Evolutionary conservation across 2,329 filamentous ascomycete species (phyloP).

Genomic region (Colletotrichum theobromicola): DNA sequence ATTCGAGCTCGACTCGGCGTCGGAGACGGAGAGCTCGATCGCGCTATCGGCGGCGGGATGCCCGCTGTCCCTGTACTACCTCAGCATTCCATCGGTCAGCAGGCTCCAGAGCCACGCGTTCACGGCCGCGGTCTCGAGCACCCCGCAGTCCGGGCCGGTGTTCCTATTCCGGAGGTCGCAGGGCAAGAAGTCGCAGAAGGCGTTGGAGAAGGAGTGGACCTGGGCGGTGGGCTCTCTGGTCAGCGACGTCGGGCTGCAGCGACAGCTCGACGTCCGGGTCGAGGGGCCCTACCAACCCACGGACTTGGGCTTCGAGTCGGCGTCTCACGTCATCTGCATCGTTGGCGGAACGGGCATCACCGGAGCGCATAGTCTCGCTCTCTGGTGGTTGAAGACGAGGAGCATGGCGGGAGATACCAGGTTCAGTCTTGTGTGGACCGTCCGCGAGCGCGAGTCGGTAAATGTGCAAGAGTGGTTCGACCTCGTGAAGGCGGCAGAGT

Average conservation of each 20-base stretch:
- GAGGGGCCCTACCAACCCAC: neutral
- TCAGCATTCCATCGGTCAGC: constrained; percentile 15
- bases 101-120: constrained; percentile 20
- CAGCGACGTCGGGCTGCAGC: neutral
- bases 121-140: constrained; percentile 9
- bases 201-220: constrained; percentile 8
- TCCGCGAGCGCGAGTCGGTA: neutral
- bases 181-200: neutral
- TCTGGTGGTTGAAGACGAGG: neutral
- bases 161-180: constrained; percentile 4
- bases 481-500: neutral
- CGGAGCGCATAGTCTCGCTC: neutral
- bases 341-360: constrained; percentile 2
- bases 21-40: neutral
- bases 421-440: neutral
- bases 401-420: neutral
- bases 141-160: neutral
- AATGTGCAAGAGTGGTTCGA: neutral
- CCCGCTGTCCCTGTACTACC: constrained; percentile 1
- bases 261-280: neutral
- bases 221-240: constrained; percentile 3
- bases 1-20: neutral
- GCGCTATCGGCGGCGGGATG: neutral
- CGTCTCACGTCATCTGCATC: neutral
- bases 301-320: neutral